Evolutionary conservation across 805 yeast genomes (phyloP), one percentile per base, ranked within the genome.

Genomic region (Metschnikowia chrysomelidarum): DNA sequence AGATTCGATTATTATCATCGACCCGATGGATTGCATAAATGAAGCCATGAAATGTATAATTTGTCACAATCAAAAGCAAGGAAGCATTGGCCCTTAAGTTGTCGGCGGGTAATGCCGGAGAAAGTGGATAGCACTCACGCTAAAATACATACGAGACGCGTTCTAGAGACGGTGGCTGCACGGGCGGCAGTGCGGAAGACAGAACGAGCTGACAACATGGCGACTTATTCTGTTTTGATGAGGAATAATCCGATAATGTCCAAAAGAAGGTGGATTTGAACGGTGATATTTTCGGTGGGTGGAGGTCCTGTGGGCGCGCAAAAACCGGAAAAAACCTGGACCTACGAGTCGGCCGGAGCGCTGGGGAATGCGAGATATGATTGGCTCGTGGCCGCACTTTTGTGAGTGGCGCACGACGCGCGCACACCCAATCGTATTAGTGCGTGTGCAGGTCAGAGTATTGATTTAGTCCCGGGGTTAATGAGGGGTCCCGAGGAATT

Each of bases 121-220:
- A 16, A 27, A n/a, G n/a, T n/a, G n/a, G n/a, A n/a, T n/a, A 19
- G 7, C n/a, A 10, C 14, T 30, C 27, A 21, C 8, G 11, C 27
- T 26, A 24, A 30, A 15, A 27, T 36, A 54, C 59, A 47, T 56
- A 57, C 59, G 40, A 50, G 39, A 50, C 62, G 58, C 59, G 54
- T 43, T 47, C 52, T 47, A 43, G 52, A 47, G 30, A 47, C 50
- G 41, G 52, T 31, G 32, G 82, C 82, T 61, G 87, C 75, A 74
- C 87, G 83, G 64, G 86, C 76, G 65, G 87, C 87, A 64, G 86
- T 77, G 75, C 89, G 85, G 67, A 82, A 74, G 71, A 80, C 77
- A 68, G 88, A 78, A 78, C 93, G 87, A 64, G 80, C 77, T 60
- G 89, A 81, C 75, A 84, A 82, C 93, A 84, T 83, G 62, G 53